These are phyloP conservation scores for Coemansia sp. DNA, from an alignment of 192 early-diverging fungal species.

Conservation along the genomic window DNA sequence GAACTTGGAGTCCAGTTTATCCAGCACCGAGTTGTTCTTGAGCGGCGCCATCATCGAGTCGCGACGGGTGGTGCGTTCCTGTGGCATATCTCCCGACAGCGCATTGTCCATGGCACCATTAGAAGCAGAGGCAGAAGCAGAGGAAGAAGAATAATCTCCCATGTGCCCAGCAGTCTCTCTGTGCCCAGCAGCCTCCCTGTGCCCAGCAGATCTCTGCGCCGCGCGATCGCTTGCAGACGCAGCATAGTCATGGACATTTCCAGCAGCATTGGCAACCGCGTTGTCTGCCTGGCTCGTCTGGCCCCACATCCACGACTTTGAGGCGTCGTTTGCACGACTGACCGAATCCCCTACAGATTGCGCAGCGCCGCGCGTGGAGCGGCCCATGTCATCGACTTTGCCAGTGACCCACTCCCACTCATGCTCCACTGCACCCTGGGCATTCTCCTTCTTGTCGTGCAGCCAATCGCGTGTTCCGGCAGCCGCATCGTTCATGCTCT, in stretches of 20 bases:
- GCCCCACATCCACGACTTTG: slow-evolving; percentile 21
- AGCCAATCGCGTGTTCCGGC: slow-evolving; percentile 18
- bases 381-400: slow-evolving; percentile 14
- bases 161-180: background rate
- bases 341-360: background rate
- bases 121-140: no score
- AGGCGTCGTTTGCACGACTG: slow-evolving; percentile 8
- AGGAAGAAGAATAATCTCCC: no score
- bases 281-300: slow-evolving; percentile 19
- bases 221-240: slow-evolving; percentile 12
- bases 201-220: slow-evolving; percentile 16
- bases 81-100: background rate
- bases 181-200: background rate
- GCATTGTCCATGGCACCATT: background rate
- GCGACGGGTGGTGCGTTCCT: slow-evolving; percentile 16
- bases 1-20: slow-evolving; percentile 41
- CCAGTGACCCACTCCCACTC: slow-evolving; percentile 22
- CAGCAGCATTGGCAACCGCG: slow-evolving; percentile 23
- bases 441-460: slow-evolving; percentile 6
- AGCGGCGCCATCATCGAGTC: slow-evolving; percentile 22
- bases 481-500: slow-evolving; percentile 19
- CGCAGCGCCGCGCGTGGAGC: slow-evolving; percentile 1
- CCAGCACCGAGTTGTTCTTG: slow-evolving; percentile 24
- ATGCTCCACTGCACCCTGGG: slow-evolving; percentile 11
- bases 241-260: slow-evolving; percentile 9